Conservation (phyloP, 495 filamentous ascomycete species). For the Tuber aestivum region DNA sequence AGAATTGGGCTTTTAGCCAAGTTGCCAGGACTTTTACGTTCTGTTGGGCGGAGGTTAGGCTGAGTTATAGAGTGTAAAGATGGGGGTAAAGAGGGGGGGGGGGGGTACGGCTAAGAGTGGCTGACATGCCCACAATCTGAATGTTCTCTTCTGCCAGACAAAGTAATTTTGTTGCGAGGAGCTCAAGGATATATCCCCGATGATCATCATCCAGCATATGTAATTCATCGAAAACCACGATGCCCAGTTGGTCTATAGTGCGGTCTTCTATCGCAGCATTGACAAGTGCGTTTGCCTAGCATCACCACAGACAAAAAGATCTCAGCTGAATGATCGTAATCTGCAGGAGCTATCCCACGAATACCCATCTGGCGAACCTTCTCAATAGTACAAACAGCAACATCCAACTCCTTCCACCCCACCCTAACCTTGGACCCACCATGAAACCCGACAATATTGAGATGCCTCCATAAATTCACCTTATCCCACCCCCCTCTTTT, state of each 20-base stretch:
- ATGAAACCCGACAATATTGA: conserved; percentile 68
- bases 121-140: conserved; percentile 79
- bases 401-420: conserved; percentile 69
- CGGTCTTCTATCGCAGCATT: conserved; percentile 70
- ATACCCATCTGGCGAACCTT: conserved; percentile 52
- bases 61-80: neutral
- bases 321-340: neutral
- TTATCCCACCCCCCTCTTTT: conserved; percentile 34
- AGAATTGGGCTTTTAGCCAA: conserved; percentile 68
- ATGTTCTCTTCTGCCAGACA: conserved; percentile 59
- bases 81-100: conserved; percentile 12
- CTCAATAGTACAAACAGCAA: conserved; percentile 77
- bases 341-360: conserved; percentile 9
- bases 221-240: conserved; percentile 71
- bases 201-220: conserved; percentile 78
- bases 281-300: conserved; percentile 69
- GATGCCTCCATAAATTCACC: conserved; percentile 47
- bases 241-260: conserved; percentile 57
- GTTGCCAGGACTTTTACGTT: conserved; percentile 62
- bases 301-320: conserved; percentile 26
- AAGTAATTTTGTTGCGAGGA: conserved; percentile 72
- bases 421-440: conserved; percentile 61
- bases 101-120: conserved; percentile 59
- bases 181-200: conserved; percentile 73
- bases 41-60: conserved; percentile 43